Evolutionary conservation across 1,284 basidiomycete genomes (phyloP).

Genomic region (Cystobasidium pallidum): DNA sequence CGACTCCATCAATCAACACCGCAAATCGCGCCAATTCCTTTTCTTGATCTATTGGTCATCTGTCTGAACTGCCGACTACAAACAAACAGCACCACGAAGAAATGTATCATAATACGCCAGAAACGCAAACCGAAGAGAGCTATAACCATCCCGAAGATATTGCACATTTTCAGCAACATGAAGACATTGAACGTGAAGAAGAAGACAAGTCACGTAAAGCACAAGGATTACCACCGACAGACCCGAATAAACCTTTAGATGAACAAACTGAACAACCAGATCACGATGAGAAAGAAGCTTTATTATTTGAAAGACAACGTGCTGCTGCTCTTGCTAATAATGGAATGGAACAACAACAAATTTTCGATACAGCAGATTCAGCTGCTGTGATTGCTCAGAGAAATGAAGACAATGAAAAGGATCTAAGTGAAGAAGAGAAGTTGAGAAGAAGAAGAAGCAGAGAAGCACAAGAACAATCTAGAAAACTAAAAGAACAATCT

Average conservation of each 20-base stretch:
- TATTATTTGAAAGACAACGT: constrained; percentile 47
- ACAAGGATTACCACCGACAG: constrained; percentile 68
- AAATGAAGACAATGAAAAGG: background rate
- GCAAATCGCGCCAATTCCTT: too few species aligned
- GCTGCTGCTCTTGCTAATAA: constrained; percentile 46
- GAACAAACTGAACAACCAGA: constrained; percentile 46
- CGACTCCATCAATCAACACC: too few species aligned
- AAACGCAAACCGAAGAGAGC: constrained; percentile 93
- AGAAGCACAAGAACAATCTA: constrained; percentile 46
- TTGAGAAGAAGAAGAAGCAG: constrained; percentile 46
- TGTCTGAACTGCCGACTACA: background rate
- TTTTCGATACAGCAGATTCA: constrained; percentile 8
- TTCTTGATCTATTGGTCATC: background rate
- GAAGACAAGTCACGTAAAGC: constrained; percentile 77
- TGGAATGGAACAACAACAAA: constrained; percentile 41
- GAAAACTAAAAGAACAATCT: constrained; percentile 19
- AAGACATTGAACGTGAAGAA: constrained; percentile 81
- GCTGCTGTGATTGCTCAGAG: background rate
- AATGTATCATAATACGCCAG: constrained; percentile 88
- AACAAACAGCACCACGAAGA: constrained; percentile 90
- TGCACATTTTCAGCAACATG: constrained; percentile 86
- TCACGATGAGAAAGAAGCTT: constrained; percentile 59
- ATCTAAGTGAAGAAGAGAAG: constrained; percentile 46
- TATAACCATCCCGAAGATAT: constrained; percentile 82
- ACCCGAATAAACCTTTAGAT: constrained; percentile 52